Percentiles rank a stretch among this genome's conserved stretches.
phyloP scores from a whole-genome alignment of 108 stramenopile genomes.

The Nannochloropsis salina region DNA sequence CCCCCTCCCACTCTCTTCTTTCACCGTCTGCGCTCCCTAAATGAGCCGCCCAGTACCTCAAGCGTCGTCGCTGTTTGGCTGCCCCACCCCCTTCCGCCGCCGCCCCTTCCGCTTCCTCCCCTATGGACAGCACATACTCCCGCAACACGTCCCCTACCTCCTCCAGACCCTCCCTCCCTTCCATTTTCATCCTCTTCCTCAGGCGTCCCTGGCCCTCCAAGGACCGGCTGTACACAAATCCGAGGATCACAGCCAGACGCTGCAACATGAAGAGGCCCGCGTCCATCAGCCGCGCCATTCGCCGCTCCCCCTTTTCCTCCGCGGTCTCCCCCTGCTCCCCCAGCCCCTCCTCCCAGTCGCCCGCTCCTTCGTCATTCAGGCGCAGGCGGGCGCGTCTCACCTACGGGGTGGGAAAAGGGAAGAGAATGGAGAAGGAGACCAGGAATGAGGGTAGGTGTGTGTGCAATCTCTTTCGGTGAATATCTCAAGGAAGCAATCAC shows the following conservation, averaged over 20 bases:
- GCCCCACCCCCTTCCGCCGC: not conserved
- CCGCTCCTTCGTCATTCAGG: not conserved
- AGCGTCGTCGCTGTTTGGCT: not conserved
- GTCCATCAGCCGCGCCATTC: not conserved
- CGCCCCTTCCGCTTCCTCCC: not conserved
- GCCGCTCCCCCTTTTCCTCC: not conserved
- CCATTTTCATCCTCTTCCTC: not conserved
- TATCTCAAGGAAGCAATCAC: constrained; percentile 49
- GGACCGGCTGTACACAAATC: not conserved
- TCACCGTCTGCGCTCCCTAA: not conserved
- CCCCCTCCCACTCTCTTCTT: not conserved
- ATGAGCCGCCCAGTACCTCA: not conserved
- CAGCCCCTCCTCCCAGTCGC: not conserved
- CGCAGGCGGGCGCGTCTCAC: not conserved
- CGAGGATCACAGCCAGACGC: not conserved
- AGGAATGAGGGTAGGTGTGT: constrained; percentile 34
- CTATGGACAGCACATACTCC: not conserved
- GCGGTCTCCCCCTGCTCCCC: not conserved
- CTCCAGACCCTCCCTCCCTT: not conserved
- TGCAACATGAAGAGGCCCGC: constrained; percentile 18
- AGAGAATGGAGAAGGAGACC: not conserved
- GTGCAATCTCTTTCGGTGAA: constrained; percentile 53
- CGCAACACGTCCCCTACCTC: not conserved
- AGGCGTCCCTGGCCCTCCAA: not conserved
- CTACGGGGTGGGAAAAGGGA: not conserved